These are phyloP conservation scores for Clavispora vitiphila DNA, from an alignment of 805 yeast genomes.

Conservation along the genomic window DNA sequence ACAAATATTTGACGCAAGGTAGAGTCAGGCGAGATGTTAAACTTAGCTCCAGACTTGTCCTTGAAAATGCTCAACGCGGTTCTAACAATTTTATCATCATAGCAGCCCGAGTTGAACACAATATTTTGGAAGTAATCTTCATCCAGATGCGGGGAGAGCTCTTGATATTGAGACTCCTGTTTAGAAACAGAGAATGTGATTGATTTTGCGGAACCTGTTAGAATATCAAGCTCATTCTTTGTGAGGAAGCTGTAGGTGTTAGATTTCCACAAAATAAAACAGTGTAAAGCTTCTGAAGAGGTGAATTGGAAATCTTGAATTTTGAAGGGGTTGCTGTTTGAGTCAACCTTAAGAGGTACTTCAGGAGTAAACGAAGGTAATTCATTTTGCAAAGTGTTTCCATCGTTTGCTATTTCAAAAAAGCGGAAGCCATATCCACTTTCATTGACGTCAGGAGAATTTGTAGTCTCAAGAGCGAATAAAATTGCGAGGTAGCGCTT, in stretches of 20 bases:
- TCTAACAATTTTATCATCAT: slow-evolving; percentile 43
- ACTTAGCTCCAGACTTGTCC: slow-evolving; percentile 28
- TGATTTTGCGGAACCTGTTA: slow-evolving; percentile 1
- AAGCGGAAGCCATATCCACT: slow-evolving; percentile 19
- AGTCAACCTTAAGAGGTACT: slow-evolving; percentile 5
- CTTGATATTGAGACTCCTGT: slow-evolving; percentile 12
- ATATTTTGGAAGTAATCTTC: slow-evolving; percentile 37
- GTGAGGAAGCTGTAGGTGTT: slow-evolving; percentile 33
- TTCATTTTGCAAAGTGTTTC: slow-evolving; percentile 10
- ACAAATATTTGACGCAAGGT: slow-evolving; percentile 23
- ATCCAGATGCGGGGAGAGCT: slow-evolving; percentile 29
- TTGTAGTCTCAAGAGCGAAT: background rate
- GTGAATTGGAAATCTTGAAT: slow-evolving; percentile 12
- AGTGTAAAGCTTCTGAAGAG: slow-evolving; percentile 8
- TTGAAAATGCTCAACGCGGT: slow-evolving; percentile 52
- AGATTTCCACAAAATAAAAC: slow-evolving; percentile 56
- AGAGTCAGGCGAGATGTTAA: slow-evolving; percentile 2
- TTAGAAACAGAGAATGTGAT: slow-evolving; percentile 23
- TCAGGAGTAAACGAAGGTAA: slow-evolving; percentile 18
- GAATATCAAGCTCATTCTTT: slow-evolving; percentile 4
- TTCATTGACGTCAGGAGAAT: background rate
- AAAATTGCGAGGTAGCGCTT: background rate
- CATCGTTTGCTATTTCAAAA: slow-evolving; percentile 17
- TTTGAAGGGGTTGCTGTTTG: slow-evolving; percentile 3
- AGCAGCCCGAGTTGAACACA: slow-evolving; percentile 47